Evolutionary conservation across 192 early-diverging fungal genomes (phyloP), one percentile per base, ranked within the genome.

Genomic region (Lunasporangiospora selenospora): DNA sequence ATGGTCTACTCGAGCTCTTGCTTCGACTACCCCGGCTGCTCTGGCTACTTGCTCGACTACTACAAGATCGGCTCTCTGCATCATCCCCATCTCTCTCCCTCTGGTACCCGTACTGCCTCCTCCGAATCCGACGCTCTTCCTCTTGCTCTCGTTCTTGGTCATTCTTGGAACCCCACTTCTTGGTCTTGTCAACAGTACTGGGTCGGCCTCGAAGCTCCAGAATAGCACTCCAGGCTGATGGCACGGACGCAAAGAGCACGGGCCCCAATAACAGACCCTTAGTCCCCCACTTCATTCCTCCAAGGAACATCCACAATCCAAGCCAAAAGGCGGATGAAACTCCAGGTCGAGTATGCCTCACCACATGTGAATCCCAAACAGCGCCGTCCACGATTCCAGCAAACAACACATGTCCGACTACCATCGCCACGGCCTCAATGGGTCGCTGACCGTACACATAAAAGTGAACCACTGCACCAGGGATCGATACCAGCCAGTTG

Each of bases 301-400:
- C 69, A 27, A 73, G 53, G 30, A 73, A 73, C 26, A 52, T 41
- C 69, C 69, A 73, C 3, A 73, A 41, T 19, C 69, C 69, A 16
- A 73, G 42, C 69, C 69, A 73, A 38, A 73, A 73, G 11, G 69
- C 69, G 6, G 69, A 61, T 0, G 69, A 73, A 10, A 73, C 69
- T 9, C 60, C 46, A 3, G 69, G 69, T 6, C 60, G 60, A 19
- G 69, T 61, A 39, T n/a, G 62, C 55, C 53, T 57, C 48, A 73
- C 60, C 26, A 73, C 69, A 46, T 73, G 69, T 11, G 69, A 63
- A 34, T 73, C 69, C 69, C 69, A 73, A 15, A 73, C 49, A 21
- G 60, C 49, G 15, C 69, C 69, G 53, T 73, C 69, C 15, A 73
- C 54, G 32, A 73, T 31, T 6, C 32, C 38, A 7, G 61, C 15